A percentile compares a stretch with the other conserved stretches of the same genome.
phyloP scores from a whole-genome alignment of 2,329 filamentous ascomycete genomes.

The Monosporascus ibericus region DNA sequence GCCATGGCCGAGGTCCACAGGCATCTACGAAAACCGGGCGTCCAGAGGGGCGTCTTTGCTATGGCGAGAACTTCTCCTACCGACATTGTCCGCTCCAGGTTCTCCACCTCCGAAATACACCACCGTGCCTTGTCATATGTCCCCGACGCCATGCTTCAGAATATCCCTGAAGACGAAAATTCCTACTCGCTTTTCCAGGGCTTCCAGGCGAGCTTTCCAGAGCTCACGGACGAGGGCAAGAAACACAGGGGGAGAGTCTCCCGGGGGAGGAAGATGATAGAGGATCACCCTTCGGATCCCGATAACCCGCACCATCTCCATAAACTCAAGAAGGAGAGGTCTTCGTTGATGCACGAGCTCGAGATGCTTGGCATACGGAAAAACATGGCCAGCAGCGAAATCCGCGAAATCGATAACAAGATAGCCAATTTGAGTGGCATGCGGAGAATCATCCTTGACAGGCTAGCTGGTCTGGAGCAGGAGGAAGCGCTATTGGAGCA shows the following conservation, averaged over 20 bases:
- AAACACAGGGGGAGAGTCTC: slow-evolving; percentile 66
- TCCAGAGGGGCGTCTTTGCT: slow-evolving; percentile 87
- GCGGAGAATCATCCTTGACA: slow-evolving; percentile 84
- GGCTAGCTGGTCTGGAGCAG: slow-evolving; percentile 78
- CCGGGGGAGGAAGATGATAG: slow-evolving; percentile 69
- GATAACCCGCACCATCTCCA: slow-evolving; percentile 61
- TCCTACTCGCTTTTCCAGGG: slow-evolving; percentile 93
- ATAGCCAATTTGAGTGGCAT: slow-evolving; percentile 89
- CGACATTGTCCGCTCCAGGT: slow-evolving; percentile 84
- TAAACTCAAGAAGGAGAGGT: slow-evolving; percentile 74
- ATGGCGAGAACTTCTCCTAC: slow-evolving; percentile 88
- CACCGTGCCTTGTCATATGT: slow-evolving; percentile 84
- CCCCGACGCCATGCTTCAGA: slow-evolving; percentile 80
- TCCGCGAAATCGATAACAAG: slow-evolving; percentile 94
- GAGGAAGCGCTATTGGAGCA: slow-evolving; percentile 88
- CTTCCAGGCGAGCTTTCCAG: slow-evolving; percentile 83
- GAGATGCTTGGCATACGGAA: slow-evolving; percentile 91
- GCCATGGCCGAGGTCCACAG: slow-evolving; percentile 87
- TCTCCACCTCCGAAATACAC: slow-evolving; percentile 88
- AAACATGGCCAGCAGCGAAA: slow-evolving; percentile 96
- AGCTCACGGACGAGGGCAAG: slow-evolving; percentile 61
- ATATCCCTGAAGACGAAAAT: slow-evolving; percentile 82
- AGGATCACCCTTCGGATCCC: slow-evolving; percentile 49
- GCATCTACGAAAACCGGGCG: slow-evolving; percentile 73
- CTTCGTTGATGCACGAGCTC: slow-evolving; percentile 73